These are phyloP conservation scores for Wickerhamiella musiphila DNA, from an alignment of 805 yeast genomes.

Conservation along the genomic window DNA sequence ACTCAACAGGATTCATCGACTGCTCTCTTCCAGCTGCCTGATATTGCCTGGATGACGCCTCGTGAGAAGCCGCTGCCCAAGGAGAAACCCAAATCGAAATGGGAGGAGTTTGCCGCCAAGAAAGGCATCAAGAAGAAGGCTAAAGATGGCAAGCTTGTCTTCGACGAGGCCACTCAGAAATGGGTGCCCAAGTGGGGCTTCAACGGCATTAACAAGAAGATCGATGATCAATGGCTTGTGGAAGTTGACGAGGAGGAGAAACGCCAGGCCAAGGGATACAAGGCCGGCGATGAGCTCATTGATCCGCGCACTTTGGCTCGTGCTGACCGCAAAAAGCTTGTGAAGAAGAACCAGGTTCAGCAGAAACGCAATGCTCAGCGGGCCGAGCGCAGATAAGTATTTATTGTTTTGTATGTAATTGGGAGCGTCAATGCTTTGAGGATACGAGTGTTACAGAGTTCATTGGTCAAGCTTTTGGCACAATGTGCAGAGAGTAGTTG, in stretches of 20 bases:
- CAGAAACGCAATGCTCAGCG: slow-evolving; percentile 52
- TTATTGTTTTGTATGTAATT: too few species aligned
- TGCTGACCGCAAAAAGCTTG: slow-evolving; percentile 65
- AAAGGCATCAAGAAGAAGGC: slow-evolving; percentile 88
- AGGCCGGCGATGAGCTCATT: slow-evolving; percentile 33
- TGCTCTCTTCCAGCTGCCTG: slow-evolving; percentile 74
- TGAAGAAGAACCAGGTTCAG: slow-evolving; percentile 71
- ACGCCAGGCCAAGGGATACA: slow-evolving; percentile 22
- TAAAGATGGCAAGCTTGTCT: slow-evolving; percentile 75
- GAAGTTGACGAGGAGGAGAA: slow-evolving; percentile 70
- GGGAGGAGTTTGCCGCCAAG: slow-evolving; percentile 93
- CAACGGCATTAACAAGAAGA: slow-evolving; percentile 74
- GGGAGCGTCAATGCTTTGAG: too few species aligned
- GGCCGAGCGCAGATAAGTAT: too few species aligned
- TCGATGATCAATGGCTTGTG: slow-evolving; percentile 88
- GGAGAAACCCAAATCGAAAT: slow-evolving; percentile 78
- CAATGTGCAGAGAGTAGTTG: too few species aligned
- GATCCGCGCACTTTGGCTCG: slow-evolving; percentile 78
- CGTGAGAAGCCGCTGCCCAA: slow-evolving; percentile 93
- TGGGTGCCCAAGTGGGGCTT: slow-evolving; percentile 99
- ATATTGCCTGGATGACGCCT: slow-evolving; percentile 64
- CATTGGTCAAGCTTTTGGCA: too few species aligned
- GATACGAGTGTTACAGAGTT: too few species aligned
- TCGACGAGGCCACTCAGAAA: slow-evolving; percentile 74
- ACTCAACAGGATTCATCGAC: slow-evolving; percentile 52